Evolutionary conservation across 805 yeast species (phyloP).

Genomic region (Tetrapisispora pingtungensis): DNA sequence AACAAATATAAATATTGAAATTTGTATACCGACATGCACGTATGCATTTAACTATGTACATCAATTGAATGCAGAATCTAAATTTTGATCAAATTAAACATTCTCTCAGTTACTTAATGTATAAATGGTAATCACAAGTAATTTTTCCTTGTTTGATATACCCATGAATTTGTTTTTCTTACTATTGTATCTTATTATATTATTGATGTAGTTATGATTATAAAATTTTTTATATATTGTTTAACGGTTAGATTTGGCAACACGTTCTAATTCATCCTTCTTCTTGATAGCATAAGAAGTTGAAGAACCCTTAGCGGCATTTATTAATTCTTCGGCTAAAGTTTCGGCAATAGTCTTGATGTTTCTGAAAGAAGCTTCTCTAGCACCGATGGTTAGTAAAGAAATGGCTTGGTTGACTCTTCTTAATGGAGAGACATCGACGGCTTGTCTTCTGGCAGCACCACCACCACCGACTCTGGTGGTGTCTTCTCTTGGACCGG

Average conservation of each 20-base stretch:
- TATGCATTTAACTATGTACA: no score
- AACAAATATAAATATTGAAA: no score
- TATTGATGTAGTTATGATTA: slow-evolving; percentile 1
- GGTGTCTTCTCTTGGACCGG: slow-evolving; percentile 99
- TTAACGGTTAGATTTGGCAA: slow-evolving; percentile 99
- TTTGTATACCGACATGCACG: no score
- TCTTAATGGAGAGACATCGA: slow-evolving; percentile 99
- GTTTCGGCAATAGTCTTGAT: slow-evolving; percentile 99
- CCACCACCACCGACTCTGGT: slow-evolving; percentile 99
- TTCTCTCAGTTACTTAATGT: no score
- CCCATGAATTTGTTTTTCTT: not conserved
- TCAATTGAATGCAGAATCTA: no score
- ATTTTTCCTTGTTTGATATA: not conserved
- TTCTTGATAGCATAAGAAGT: slow-evolving; percentile 99
- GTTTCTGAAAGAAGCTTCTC: slow-evolving; percentile 99
- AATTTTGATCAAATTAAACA: no score
- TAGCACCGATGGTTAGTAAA: slow-evolving; percentile 96
- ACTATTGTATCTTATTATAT: slow-evolving; percentile 2
- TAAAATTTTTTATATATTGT: slow-evolving; percentile 4
- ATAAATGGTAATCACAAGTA: no score
- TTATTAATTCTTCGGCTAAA: slow-evolving; percentile 99
- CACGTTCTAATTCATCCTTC: slow-evolving; percentile 99
- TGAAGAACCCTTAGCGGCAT: slow-evolving; percentile 99
- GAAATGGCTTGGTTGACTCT: slow-evolving; percentile 99
- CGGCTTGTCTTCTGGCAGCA: slow-evolving; percentile 99